Conservation (phyloP, 257 asterid genomes). For the Lycium ferocissimum region DNA sequence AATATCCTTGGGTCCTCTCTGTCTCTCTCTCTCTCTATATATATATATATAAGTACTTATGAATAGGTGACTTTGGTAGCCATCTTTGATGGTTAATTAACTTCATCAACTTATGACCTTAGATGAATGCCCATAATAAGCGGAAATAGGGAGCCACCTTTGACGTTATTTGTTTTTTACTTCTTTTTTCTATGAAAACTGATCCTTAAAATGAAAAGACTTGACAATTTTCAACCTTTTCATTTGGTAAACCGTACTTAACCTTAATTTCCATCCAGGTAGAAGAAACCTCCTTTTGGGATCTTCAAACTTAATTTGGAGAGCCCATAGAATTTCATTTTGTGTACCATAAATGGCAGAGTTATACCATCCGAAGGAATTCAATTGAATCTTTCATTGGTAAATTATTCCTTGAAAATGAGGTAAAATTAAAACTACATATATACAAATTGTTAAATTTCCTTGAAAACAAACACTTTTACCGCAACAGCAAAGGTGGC, state of each 20-base stretch:
- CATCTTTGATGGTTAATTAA: too few relatives aligned
- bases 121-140: neutral
- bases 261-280: neutral
- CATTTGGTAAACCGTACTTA: neutral
- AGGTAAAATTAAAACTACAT: neutral
- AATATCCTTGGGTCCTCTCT: too few relatives aligned
- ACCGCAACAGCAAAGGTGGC: neutral
- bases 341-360: neutral
- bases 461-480: neutral
- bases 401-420: neutral
- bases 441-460: neutral
- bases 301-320: constrained; percentile 4
- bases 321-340: neutral
- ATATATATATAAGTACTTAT: too few relatives aligned
- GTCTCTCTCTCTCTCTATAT: too few relatives aligned
- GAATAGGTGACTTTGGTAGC: too few relatives aligned
- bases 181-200: neutral
- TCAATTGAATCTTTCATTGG: neutral
- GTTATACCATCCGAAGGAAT: neutral
- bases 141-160: neutral
- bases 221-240: neutral
- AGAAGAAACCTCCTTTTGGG: neutral
- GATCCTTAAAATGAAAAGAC: neutral
- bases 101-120: too few relatives aligned
- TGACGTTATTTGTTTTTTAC: neutral